These are phyloP conservation scores for Halocafeteria seosinensis DNA, from an alignment of 108 stramenopile species.

Conservation along the genomic window DNA sequence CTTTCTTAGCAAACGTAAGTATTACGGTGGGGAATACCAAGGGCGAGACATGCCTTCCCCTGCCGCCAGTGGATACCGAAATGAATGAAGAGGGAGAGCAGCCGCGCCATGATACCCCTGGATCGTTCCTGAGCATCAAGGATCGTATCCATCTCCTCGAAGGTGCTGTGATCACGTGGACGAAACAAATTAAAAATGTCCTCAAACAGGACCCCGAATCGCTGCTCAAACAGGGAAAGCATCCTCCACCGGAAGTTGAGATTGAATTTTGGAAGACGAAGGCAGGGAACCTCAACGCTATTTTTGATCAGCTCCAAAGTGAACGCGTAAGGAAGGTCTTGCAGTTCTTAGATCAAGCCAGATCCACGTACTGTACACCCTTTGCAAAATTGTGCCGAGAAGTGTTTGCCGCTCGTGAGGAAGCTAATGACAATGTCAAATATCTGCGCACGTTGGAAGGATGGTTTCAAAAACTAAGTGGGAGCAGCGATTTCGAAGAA, in stretches of 20 bases:
- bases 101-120: too few relatives aligned
- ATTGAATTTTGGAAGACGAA: constrained; percentile 67
- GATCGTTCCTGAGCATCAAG: constrained; percentile 9
- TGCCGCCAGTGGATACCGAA: constrained; percentile 46
- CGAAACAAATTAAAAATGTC: constrained; percentile 68
- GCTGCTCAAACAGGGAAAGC: constrained; percentile 52
- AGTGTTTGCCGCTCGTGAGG: constrained; percentile 54
- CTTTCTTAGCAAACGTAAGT: constrained; percentile 50
- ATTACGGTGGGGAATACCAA: constrained; percentile 69
- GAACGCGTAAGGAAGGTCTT: constrained; percentile 55
- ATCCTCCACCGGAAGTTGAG: constrained; percentile 68
- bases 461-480: constrained; percentile 50
- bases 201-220: constrained; percentile 70
- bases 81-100: not conserved
- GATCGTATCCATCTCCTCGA: constrained; percentile 65
- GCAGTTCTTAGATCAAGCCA: constrained; percentile 47
- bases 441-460: constrained; percentile 58
- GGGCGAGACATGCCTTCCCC: constrained; percentile 63
- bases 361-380: constrained; percentile 64
- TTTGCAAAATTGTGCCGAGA: constrained; percentile 67
- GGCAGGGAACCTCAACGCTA: constrained; percentile 59
- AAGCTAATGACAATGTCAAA: constrained; percentile 72
- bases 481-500: constrained; percentile 43
- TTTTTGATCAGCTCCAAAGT: constrained; percentile 66
- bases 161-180: constrained; percentile 69